phyloP scores from a whole-genome alignment of 164 flowering plant genomes.

The Houttuynia cordata region DNA sequence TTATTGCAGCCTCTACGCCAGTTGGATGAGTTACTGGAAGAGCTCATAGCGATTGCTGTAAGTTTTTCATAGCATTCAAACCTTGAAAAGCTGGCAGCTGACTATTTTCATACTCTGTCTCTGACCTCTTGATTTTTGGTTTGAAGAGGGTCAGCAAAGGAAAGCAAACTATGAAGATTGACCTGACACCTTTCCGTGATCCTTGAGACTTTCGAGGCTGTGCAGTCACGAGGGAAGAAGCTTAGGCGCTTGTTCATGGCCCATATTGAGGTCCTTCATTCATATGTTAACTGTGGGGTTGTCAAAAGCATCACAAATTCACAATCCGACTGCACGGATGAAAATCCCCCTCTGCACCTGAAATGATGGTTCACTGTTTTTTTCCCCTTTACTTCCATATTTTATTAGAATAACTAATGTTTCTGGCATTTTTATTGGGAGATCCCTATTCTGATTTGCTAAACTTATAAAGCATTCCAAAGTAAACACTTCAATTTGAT shows the following conservation, averaged over 20 bases:
- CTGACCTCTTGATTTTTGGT: background rate
- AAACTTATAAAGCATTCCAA: too few species aligned
- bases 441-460: too few species aligned
- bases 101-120: background rate
- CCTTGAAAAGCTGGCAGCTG: background rate
- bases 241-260: background rate
- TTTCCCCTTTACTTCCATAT: too few species aligned
- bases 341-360: too few species aligned
- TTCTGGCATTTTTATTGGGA: too few species aligned
- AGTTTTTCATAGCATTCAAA: slow-evolving; percentile 12
- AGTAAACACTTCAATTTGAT: too few species aligned
- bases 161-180: slow-evolving; percentile 40
- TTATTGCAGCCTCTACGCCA: slow-evolving; percentile 53
- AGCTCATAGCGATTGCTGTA: slow-evolving; percentile 72
- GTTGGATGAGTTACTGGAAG: slow-evolving; percentile 66
- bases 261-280: background rate
- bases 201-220: slow-evolving; percentile 7
- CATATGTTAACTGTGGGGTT: too few species aligned
- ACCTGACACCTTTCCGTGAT: slow-evolving; percentile 55
- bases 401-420: too few species aligned
- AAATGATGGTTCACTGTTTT: too few species aligned
- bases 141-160: slow-evolving; percentile 63
- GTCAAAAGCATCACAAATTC: too few species aligned
- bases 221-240: background rate
- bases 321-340: too few species aligned